Percentiles rank a stretch among this genome's conserved stretches.
These are phyloP conservation scores for Solanum sitiens DNA, from an alignment of 257 asterid genomes.

Conservation along the genomic window DNA sequence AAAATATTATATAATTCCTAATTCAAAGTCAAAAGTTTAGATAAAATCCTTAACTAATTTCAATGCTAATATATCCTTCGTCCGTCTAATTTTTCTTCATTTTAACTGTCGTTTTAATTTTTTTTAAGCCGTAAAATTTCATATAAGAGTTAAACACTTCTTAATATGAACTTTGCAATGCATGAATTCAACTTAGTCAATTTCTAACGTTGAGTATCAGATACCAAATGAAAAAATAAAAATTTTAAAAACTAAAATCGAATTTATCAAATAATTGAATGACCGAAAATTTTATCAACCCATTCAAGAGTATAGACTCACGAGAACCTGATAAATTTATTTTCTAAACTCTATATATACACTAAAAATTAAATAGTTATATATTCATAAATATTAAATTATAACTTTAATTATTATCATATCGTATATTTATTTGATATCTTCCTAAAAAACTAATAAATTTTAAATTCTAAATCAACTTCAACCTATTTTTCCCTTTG, in stretches of 20 bases:
- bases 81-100: too few species aligned
- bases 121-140: neutral
- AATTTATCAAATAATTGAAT: neutral
- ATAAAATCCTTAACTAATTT: neutral
- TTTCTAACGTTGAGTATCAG: accelerated
- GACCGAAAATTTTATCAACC: accelerated
- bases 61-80: neutral
- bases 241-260: neutral
- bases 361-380: too few species aligned
- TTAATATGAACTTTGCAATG: neutral
- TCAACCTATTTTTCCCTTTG: neutral
- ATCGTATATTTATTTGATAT: neutral
- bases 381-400: too few species aligned
- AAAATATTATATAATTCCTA: neutral
- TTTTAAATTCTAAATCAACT: neutral
- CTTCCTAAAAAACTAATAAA: neutral
- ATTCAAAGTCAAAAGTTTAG: neutral
- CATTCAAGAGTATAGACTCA: neutral
- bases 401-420: neutral
- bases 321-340: neutral
- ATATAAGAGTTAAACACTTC: neutral
- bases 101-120: neutral
- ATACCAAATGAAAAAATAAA: neutral
- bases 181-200: neutral
- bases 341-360: neutral